Conservation (phyloP, 129 eudicot species). For the Saussurea involucrata region DNA sequence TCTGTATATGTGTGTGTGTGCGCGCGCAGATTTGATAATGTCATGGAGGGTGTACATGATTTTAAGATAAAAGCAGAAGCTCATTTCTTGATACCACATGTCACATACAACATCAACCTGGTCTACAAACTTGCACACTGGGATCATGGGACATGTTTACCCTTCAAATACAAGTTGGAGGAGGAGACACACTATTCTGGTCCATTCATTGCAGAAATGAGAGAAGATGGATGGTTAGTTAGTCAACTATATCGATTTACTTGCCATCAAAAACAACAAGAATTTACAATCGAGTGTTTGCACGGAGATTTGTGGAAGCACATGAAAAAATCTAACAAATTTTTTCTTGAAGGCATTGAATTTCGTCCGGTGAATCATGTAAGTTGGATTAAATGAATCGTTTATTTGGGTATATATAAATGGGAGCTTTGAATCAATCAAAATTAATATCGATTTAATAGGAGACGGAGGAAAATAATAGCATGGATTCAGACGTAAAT, state of each 20-base stretch:
- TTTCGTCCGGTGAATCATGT: background rate
- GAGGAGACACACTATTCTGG: background rate
- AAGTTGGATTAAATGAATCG: background rate
- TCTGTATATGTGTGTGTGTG: no score
- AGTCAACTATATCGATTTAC: conserved; percentile 13
- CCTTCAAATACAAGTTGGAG: conserved; percentile 17
- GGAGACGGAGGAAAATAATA: background rate
- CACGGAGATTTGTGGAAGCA: no score
- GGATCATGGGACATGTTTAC: background rate
- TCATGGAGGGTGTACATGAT: background rate
- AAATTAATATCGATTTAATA: background rate
- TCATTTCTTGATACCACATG: background rate
- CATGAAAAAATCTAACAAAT: no score
- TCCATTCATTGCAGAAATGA: background rate
- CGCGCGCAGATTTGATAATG: background rate
- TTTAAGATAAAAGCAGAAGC: background rate
- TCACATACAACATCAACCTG: conserved; percentile 11
- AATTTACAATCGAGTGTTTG: background rate
- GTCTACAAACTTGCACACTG: background rate
- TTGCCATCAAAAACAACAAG: background rate
- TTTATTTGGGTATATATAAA: no score
- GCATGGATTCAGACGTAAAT: background rate
- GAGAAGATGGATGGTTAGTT: conserved; percentile 2
- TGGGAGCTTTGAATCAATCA: background rate
- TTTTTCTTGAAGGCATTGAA: background rate